Evolutionary conservation across 345 rosid genomes (phyloP).

Genomic region (Citrus hindsii): DNA sequence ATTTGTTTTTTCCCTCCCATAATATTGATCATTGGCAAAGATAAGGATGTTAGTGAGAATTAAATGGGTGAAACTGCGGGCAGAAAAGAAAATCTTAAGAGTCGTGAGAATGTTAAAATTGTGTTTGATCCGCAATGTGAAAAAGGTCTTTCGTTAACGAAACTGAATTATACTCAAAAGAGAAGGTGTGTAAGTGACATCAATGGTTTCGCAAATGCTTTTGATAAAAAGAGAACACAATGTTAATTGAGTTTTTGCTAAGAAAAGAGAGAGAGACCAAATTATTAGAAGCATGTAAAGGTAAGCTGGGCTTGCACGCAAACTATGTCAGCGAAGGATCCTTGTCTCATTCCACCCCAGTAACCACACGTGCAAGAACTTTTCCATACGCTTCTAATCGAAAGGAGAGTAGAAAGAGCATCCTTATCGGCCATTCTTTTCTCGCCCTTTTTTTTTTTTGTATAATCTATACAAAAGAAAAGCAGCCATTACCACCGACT

Average conservation of each 20-base stretch:
- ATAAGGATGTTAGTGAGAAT: too few species aligned
- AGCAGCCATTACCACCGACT: constrained; percentile 24
- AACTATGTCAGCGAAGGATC: constrained; percentile 40
- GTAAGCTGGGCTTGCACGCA: constrained; percentile 48
- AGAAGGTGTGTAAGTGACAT: too few species aligned
- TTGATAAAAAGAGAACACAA: too few species aligned
- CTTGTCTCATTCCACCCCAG: constrained; percentile 21
- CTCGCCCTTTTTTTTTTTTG: too few species aligned
- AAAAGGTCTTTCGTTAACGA: not conserved
- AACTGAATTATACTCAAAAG: not conserved
- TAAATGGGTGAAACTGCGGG: too few species aligned
- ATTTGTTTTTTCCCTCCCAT: too few species aligned
- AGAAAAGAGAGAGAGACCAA: not conserved
- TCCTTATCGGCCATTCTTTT: not conserved
- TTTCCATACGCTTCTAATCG: not conserved
- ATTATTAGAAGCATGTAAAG: constrained; percentile 60
- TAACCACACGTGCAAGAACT: constrained; percentile 35
- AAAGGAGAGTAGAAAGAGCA: not conserved
- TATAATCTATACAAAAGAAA: not conserved
- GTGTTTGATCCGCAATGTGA: not conserved
- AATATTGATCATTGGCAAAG: too few species aligned
- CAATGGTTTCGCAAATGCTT: too few species aligned
- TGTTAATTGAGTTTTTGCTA: not conserved
- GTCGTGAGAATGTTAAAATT: too few species aligned
- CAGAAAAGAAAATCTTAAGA: too few species aligned